A percentile compares a stretch with the other conserved stretches of the same genome.
Conservation (phyloP, 78 protist species). For the Anaeramoeba flamelloides region DNA sequence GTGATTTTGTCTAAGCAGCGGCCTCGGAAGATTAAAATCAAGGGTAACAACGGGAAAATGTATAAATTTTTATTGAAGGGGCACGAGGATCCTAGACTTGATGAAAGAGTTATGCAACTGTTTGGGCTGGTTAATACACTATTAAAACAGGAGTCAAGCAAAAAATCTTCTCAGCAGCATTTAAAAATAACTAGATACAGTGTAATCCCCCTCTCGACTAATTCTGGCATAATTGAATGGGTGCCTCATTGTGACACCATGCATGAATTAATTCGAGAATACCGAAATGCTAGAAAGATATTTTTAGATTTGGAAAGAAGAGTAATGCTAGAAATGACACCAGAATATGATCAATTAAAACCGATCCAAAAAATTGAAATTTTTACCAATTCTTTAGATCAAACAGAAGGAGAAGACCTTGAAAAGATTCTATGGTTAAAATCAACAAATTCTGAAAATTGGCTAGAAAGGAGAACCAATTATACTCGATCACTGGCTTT, state of each 20-base stretch:
- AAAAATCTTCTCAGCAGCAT: not conserved
- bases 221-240: conserved; percentile 78
- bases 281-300: conserved; percentile 4
- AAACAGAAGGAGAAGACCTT: conserved; percentile 80
- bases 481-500: conserved; percentile 50
- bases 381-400: conserved; percentile 61
- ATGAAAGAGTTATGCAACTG: no score
- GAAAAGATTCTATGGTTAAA: conserved; percentile 36
- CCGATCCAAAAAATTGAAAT: conserved; percentile 81
- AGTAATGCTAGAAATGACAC: conserved; percentile 13
- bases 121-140: no score
- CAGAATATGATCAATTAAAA: conserved; percentile 72
- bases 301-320: conserved; percentile 5
- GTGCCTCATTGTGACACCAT: conserved; percentile 36
- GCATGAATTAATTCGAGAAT: conserved; percentile 12
- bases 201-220: conserved; percentile 60
- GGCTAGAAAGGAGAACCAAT: conserved; percentile 50
- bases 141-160: no score
- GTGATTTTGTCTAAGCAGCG: conserved; percentile 93
- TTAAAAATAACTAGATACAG: conserved; percentile 42
- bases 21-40: conserved; percentile 71
- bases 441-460: conserved; percentile 58
- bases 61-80: conserved; percentile 82
- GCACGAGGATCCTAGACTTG: no score
- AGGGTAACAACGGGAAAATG: conserved; percentile 23